Evolutionary conservation across 495 filamentous ascomycete genomes (phyloP).

Genomic region (Symbiotaphrina buchneri): DNA sequence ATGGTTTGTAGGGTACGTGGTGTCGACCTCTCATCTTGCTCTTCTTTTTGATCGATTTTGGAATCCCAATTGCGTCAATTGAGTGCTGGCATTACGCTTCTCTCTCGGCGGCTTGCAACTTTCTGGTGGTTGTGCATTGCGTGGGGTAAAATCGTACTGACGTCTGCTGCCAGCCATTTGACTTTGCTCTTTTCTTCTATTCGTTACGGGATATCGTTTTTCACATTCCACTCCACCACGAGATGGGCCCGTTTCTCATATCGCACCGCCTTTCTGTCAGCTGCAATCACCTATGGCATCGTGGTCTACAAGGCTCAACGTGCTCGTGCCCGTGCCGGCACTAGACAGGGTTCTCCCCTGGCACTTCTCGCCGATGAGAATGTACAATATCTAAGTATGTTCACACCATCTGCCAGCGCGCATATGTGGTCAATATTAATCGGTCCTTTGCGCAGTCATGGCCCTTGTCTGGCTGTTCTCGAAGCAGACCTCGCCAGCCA

Average conservation of each 20-base stretch:
- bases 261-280: conserved; percentile 70
- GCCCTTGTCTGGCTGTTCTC: conserved; percentile 87
- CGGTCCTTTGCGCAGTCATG: conserved; percentile 38
- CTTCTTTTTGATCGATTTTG: neutral
- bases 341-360: conserved; percentile 29
- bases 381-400: conserved; percentile 87
- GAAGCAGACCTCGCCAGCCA: conserved; percentile 69
- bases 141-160: too few species aligned
- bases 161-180: conserved; percentile 38
- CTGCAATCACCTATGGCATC: conserved; percentile 85
- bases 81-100: too few species aligned
- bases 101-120: too few species aligned
- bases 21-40: neutral
- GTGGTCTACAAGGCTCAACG: conserved; percentile 98
- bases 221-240: conserved; percentile 62
- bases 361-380: conserved; percentile 73
- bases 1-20: conserved; percentile 76
- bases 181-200: conserved; percentile 60
- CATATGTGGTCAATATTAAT: neutral
- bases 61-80: too few species aligned
- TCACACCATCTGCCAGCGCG: conserved; percentile 2
- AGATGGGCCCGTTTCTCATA: conserved; percentile 59
- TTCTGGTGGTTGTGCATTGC: too few species aligned
- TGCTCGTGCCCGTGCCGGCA: conserved; percentile 46
- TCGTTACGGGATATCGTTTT: conserved; percentile 61